Evolutionary conservation across 345 rosid genomes (phyloP), one percentile per base, ranked within the genome.

Genomic region (Hypericum androsaemum): DNA sequence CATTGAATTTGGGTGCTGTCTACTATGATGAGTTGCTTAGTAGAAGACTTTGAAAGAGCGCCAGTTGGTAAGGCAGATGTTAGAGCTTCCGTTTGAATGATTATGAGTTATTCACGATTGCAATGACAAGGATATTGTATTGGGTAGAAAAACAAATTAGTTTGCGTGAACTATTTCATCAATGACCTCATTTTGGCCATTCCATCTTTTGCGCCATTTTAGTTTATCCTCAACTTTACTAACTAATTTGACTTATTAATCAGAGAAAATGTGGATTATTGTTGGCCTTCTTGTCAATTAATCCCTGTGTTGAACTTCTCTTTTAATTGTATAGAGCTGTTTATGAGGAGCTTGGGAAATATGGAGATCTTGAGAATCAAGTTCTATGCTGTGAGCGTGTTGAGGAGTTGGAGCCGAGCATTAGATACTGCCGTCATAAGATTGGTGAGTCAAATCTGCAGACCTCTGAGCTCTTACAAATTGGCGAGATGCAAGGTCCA

Each of bases 401-500:
- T 77, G 99, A 83, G 77, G 97, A 92, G 78, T 83, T 92, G 61
- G 99, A 85, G 66, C 97, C 99, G 8, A 85, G 88, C 64, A 77
- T 94, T 55, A 77, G 84, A 43, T 88, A 88, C 73, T 94, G 99
- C 77, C 69, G 82, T 42, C 97, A 83, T 75, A 88, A 94, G 77
- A 79, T 94, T 73, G 99, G 99, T 39, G 79, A 67, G 60, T 83
- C 99, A 54, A 86, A 94, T 73, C 69, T 94, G 62, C 76, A 83
- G 67, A 79, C 94, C 51, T 86, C 97, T 62, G 95, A 86, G 51
- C 84, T 94, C 53, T 61, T 85, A 64, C 87, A 88, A 54, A 85
- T 94, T 67, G 89, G 88, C 70, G 99, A 88, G 78, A 81, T 83
- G 92, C 94, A 92, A 80, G 99, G 97, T 57, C 99, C 99, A 56